These are phyloP conservation scores for Lachancea cidri DNA, from an alignment of 805 yeast genomes.

Conservation along the genomic window DNA sequence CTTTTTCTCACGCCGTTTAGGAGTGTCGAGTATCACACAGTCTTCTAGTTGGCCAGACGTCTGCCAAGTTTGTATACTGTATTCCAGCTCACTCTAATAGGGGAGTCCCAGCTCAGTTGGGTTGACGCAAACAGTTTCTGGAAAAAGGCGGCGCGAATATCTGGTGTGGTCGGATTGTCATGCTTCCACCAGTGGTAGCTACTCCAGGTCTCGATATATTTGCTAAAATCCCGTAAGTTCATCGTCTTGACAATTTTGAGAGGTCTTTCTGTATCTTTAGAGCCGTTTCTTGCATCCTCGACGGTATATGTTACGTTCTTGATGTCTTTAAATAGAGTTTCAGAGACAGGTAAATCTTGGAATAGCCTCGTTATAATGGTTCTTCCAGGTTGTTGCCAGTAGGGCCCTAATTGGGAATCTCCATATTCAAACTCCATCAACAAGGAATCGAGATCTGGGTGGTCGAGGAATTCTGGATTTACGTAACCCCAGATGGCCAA, in stretches of 20 bases:
- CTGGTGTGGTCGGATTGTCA: slow-evolving; percentile 33
- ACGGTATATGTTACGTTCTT: slow-evolving; percentile 27
- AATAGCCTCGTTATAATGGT: slow-evolving; percentile 42
- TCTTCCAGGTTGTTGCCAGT: slow-evolving; percentile 89
- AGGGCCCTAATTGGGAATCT: slow-evolving; percentile 46
- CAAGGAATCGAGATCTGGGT: slow-evolving; percentile 50
- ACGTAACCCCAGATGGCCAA: slow-evolving; percentile 75
- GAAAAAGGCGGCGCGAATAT: slow-evolving; percentile 47
- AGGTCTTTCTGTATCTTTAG: slow-evolving; percentile 16
- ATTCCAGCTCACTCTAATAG: slow-evolving; percentile 23
- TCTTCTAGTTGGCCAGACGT: not conserved
- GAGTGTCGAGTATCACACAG: too few relatives aligned
- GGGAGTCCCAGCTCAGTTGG: slow-evolving; percentile 13
- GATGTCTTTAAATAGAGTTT: slow-evolving; percentile 38
- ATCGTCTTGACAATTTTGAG: slow-evolving; percentile 35
- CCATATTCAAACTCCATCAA: slow-evolving; percentile 48
- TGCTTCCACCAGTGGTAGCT: slow-evolving; percentile 54
- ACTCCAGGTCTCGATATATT: slow-evolving; percentile 67
- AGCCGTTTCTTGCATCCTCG: slow-evolving; percentile 14
- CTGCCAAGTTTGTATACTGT: slow-evolving; percentile 27
- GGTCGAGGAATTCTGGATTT: slow-evolving; percentile 56
- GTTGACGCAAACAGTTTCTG: slow-evolving; percentile 32
- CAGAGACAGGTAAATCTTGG: slow-evolving; percentile 14
- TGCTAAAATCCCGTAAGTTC: slow-evolving; percentile 42
- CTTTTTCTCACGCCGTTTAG: too few relatives aligned